phyloP scores from a whole-genome alignment of 139 green algal species.

The Chlamydomonas incerta region DNA sequence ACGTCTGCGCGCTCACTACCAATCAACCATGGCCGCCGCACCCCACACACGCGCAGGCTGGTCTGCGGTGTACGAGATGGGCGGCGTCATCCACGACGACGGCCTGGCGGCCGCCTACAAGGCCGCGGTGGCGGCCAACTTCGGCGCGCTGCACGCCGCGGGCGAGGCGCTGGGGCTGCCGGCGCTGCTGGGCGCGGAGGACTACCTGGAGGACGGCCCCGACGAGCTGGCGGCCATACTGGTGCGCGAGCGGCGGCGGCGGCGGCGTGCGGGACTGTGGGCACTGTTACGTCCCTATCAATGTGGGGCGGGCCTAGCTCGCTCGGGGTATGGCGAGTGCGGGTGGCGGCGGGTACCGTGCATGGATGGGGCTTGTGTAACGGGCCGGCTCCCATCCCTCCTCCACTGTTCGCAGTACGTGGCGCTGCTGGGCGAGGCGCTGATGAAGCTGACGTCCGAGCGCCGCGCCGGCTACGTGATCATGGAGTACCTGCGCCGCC shows the following conservation, averaged over 20 bases:
- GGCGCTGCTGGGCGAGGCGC: slow-evolving; percentile 76
- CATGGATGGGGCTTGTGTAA: no score
- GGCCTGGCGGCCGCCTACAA: slow-evolving; percentile 46
- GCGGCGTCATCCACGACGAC: slow-evolving; percentile 54
- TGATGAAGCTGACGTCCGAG: slow-evolving; percentile 83
- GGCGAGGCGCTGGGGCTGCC: slow-evolving; percentile 73
- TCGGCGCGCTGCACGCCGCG: slow-evolving; percentile 63
- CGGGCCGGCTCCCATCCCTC: no score
- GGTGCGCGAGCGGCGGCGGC: no score
- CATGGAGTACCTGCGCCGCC: slow-evolving; percentile 57
- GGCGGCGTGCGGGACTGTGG: no score
- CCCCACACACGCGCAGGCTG: no score
- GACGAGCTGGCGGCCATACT: slow-evolving; percentile 65
- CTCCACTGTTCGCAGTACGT: slow-evolving; percentile 58
- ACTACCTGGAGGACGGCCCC: slow-evolving; percentile 73
- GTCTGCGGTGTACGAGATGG: slow-evolving; percentile 62
- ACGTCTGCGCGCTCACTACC: no score
- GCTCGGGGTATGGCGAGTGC: no score
- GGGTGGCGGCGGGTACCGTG: no score
- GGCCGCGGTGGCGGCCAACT: slow-evolving; percentile 74
- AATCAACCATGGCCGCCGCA: no score
- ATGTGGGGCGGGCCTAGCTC: no score
- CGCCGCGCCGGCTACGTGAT: slow-evolving; percentile 80
- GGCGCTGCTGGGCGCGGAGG: slow-evolving; percentile 72
- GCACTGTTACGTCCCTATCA: no score